Percentiles rank a stretch among this genome's conserved stretches.
Evolutionary conservation across 495 filamentous ascomycete genomes (phyloP).

Genomic region (Evansstolkia leycettana): DNA sequence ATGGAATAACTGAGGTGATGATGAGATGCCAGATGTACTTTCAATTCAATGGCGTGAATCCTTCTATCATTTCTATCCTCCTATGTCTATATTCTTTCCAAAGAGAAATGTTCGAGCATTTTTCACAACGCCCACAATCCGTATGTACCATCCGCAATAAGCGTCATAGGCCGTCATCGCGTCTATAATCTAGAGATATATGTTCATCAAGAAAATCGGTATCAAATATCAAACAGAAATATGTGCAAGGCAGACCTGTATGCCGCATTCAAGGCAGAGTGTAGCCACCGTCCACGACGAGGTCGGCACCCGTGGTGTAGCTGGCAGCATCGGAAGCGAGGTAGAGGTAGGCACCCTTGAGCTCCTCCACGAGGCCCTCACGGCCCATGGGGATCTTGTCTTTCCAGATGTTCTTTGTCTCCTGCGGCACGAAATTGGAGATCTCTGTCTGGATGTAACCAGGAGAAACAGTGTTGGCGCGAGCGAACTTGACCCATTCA

Average conservation of each 20-base stretch:
- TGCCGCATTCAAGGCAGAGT: not conserved
- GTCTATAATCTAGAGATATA: not conserved
- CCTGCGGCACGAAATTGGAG: constrained; percentile 55
- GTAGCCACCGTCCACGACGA: constrained; percentile 57
- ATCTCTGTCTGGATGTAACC: constrained; percentile 85
- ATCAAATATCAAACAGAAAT: too few species aligned
- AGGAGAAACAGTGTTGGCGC: constrained; percentile 72
- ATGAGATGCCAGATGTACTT: too few species aligned
- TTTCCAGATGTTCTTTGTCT: constrained; percentile 63
- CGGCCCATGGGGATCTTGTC: constrained; percentile 74
- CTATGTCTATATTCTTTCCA: too few species aligned
- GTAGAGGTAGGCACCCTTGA: constrained; percentile 86
- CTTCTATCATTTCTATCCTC: too few species aligned
- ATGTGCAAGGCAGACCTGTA: too few species aligned
- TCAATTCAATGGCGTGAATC: too few species aligned
- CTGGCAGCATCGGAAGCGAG: constrained; percentile 71
- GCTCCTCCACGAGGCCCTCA: constrained; percentile 45
- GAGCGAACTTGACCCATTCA: constrained; percentile 78
- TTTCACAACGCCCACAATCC: too few species aligned
- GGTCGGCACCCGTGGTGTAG: constrained; percentile 70
- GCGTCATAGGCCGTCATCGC: not conserved
- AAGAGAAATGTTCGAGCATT: too few species aligned
- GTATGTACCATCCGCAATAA: too few species aligned
- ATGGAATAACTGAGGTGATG: too few species aligned
- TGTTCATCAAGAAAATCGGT: not conserved